Evolutionary conservation across 2,329 filamentous ascomycete species (phyloP).

Genomic region (Penicillium brasilianum): DNA sequence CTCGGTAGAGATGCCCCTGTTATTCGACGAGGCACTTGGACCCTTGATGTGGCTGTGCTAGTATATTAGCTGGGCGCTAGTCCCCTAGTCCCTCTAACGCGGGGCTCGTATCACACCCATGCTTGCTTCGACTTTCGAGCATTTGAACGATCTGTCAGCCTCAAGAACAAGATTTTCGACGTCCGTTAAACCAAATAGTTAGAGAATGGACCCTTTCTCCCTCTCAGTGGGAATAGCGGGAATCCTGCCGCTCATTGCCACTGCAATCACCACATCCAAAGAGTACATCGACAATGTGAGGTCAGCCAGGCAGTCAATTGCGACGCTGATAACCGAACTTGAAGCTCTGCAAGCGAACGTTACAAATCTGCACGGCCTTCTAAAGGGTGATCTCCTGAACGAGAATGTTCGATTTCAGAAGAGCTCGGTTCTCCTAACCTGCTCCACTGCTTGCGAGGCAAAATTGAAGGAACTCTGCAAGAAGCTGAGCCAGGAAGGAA

Average conservation of each 20-base stretch:
- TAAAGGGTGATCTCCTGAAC: not conserved
- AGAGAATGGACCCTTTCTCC: not conserved
- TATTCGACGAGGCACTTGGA: not conserved
- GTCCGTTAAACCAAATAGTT: not conserved
- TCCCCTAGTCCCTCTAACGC: not conserved
- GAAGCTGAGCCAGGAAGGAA: not conserved
- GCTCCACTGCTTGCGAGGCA: not conserved
- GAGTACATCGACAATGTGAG: conserved; percentile 13
- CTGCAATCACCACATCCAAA: conserved; percentile 11
- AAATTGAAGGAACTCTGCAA: not conserved
- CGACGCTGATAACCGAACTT: not conserved
- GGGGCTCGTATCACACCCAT: not conserved
- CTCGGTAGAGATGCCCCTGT: not conserved
- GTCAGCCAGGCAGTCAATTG: not conserved
- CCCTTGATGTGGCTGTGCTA: not conserved
- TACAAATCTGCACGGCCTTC: not conserved
- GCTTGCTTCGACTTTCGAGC: too few relatives aligned
- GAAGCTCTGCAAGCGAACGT: not conserved
- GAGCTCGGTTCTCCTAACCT: not conserved
- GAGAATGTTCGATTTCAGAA: not conserved
- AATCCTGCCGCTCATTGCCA: conserved; percentile 9
- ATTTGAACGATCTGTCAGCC: not conserved
- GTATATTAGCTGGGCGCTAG: not conserved
- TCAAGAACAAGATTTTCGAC: not conserved
- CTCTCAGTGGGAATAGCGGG: conserved; percentile 7